phyloP scores from a whole-genome alignment of 78 protist species.

The Guillardia theta region DNA sequence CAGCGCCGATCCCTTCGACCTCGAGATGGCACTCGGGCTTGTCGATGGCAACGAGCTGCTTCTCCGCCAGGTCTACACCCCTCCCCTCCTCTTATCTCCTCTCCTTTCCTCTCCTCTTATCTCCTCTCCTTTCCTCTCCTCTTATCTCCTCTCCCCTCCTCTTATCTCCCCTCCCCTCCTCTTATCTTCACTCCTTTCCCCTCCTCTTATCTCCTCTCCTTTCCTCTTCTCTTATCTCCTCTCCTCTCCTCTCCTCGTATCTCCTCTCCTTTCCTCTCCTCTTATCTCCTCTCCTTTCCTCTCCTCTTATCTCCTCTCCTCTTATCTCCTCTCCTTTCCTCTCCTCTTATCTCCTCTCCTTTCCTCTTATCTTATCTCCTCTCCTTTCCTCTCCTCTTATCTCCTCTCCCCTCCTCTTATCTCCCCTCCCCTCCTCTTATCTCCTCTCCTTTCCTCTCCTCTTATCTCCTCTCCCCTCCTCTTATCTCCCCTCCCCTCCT shows the following conservation, averaged over 20 bases:
- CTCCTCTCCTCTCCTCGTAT: background rate
- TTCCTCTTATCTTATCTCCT: background rate
- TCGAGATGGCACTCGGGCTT: slow-evolving; percentile 16
- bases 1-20: background rate
- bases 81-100: background rate
- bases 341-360: background rate
- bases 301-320: background rate
- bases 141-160: too few species aligned
- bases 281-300: background rate
- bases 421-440: background rate
- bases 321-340: background rate
- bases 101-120: background rate
- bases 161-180: background rate
- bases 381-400: background rate
- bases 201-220: background rate
- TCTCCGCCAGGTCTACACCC: background rate
- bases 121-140: too few species aligned
- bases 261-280: background rate
- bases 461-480: background rate
- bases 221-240: background rate
- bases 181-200: background rate
- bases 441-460: background rate
- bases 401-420: background rate
- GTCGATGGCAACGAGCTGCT: slow-evolving; percentile 21
- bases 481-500: background rate